phyloP scores from a whole-genome alignment of 495 filamentous ascomycete genomes.

The Aspergillus panamensis region DNA sequence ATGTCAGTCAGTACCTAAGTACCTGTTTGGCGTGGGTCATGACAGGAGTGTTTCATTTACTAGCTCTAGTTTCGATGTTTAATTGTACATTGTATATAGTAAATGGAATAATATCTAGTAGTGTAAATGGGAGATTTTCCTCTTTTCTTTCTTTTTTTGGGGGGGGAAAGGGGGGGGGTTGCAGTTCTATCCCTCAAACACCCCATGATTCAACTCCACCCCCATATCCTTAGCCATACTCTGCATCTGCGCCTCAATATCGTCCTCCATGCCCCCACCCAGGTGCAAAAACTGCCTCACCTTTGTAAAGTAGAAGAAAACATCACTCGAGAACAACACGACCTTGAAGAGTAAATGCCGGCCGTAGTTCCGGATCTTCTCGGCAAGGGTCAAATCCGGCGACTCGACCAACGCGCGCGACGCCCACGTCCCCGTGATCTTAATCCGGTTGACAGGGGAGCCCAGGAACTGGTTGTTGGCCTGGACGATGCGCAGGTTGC shows the following conservation, averaged over 20 bases:
- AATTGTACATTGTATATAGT: slow-evolving; percentile 2
- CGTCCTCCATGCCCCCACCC: slow-evolving; percentile 89
- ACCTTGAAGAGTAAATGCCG: slow-evolving; percentile 74
- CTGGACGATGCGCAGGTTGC: slow-evolving; percentile 92
- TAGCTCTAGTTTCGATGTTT: neutral
- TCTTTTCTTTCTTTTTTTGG: neutral
- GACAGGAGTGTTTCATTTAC: neutral
- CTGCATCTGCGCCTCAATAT: slow-evolving; percentile 82
- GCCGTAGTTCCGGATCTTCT: slow-evolving; percentile 57
- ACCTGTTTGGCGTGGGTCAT: neutral
- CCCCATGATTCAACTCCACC: slow-evolving; percentile 78
- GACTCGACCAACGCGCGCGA: slow-evolving; percentile 71
- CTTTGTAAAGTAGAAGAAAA: slow-evolving; percentile 78
- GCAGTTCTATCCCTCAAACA: slow-evolving; percentile 81
- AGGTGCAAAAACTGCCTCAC: slow-evolving; percentile 67
- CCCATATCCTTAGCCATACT: slow-evolving; percentile 86
- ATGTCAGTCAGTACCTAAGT: neutral
- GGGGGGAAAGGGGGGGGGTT: too few species aligned
- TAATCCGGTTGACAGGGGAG: slow-evolving; percentile 89
- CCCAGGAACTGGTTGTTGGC: slow-evolving; percentile 81
- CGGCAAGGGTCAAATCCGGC: slow-evolving; percentile 51
- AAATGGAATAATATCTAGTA: neutral
- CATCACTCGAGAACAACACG: slow-evolving; percentile 73
- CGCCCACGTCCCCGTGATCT: slow-evolving; percentile 91
- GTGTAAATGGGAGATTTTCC: neutral